phyloP scores from a whole-genome alignment of 805 yeast species.

The Pichia cephalocereana region DNA sequence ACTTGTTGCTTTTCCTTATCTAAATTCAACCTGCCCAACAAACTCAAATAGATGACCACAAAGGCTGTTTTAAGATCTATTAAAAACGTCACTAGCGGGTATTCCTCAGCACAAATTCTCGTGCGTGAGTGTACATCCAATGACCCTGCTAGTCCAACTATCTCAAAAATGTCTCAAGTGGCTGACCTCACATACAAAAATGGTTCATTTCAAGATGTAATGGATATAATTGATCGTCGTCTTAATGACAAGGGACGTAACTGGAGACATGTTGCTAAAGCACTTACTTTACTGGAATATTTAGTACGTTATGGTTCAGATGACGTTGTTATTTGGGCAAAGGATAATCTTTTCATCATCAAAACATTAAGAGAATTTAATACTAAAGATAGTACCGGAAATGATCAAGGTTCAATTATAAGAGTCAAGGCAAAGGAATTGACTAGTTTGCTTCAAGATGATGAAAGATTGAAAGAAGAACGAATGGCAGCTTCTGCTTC shows the following conservation, averaged over 20 bases:
- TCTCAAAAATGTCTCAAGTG: constrained; percentile 74
- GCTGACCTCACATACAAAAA: constrained; percentile 62
- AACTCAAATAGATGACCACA: constrained; percentile 7
- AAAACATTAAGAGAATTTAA: constrained; percentile 89
- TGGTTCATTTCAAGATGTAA: constrained; percentile 74
- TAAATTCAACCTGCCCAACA: not conserved
- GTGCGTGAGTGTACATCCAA: constrained; percentile 92
- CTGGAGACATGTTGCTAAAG: constrained; percentile 94
- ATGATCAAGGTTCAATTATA: constrained; percentile 81
- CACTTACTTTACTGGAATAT: constrained; percentile 82
- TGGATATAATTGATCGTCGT: constrained; percentile 91
- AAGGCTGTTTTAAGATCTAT: constrained; percentile 59
- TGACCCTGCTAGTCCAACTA: constrained; percentile 77
- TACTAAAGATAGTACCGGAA: constrained; percentile 64
- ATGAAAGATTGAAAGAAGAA: constrained; percentile 68
- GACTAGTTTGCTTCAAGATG: constrained; percentile 70
- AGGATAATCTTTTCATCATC: constrained; percentile 77
- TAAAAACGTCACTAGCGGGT: constrained; percentile 86
- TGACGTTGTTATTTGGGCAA: constrained; percentile 85
- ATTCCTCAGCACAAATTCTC: constrained; percentile 72
- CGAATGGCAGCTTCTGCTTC: constrained; percentile 33
- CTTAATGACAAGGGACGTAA: constrained; percentile 93
- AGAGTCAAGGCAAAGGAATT: constrained; percentile 87
- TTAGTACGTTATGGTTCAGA: constrained; percentile 80
- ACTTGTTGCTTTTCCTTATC: not conserved